Conservation (phyloP, 192 early-diverging fungal genomes). For the Backusella australiensis region DNA sequence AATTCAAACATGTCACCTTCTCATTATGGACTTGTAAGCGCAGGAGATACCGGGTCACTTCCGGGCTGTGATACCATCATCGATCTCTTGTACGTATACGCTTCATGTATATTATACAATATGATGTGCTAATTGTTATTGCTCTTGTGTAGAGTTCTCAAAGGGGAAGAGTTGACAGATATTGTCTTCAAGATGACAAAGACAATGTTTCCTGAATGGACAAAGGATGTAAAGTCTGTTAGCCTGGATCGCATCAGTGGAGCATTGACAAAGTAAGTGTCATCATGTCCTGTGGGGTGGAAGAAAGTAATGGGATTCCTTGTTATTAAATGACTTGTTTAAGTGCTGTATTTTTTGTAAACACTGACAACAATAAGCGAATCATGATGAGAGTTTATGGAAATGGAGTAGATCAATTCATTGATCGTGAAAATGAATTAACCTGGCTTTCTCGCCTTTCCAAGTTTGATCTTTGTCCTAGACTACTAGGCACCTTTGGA, state of each 20-base stretch:
- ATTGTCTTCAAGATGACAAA: conserved; percentile 11
- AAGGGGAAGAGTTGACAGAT: conserved; percentile 19
- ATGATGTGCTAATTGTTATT: background rate
- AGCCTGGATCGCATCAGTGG: conserved; percentile 55
- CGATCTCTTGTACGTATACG: conserved; percentile 10
- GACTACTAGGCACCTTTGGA: conserved; percentile 66
- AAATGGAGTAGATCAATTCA: conserved; percentile 72
- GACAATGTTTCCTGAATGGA: conserved; percentile 28
- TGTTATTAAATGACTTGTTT: background rate
- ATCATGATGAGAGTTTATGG: conserved; percentile 77
- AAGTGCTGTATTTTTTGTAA: conserved; percentile 32
- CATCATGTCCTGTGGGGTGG: background rate
- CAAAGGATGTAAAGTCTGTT: conserved; percentile 29
- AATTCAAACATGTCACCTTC: background rate
- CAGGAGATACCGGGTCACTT: background rate
- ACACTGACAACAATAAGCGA: conserved; percentile 5
- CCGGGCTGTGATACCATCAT: conserved; percentile 16
- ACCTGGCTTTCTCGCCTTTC: conserved; percentile 73
- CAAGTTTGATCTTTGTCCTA: conserved; percentile 69
- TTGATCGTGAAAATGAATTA: conserved; percentile 77
- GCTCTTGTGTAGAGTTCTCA: conserved; percentile 12
- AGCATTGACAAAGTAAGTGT: conserved; percentile 62
- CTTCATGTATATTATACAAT: background rate
- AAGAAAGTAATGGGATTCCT: background rate
- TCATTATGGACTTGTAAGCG: background rate